These are phyloP conservation scores for Patellifolia procumbens DNA, from an alignment of 179 eudicot species.

Conservation along the genomic window DNA sequence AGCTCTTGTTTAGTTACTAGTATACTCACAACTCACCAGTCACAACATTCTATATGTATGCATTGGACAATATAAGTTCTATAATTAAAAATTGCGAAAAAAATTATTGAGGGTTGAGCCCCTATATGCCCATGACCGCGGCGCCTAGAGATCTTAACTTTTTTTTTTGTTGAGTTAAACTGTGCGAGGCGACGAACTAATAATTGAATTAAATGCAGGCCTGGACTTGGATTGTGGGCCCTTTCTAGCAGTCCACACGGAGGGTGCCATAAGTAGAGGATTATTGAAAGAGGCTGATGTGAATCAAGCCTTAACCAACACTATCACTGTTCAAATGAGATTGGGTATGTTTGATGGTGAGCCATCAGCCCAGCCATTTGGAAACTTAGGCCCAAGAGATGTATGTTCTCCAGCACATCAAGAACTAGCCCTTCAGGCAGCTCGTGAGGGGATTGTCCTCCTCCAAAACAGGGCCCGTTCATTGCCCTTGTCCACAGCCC, in stretches of 20 bases:
- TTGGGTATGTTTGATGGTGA: slow-evolving; percentile 93
- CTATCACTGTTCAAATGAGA: slow-evolving; percentile 79
- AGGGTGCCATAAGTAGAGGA: slow-evolving; percentile 53
- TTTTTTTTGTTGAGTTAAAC: no score
- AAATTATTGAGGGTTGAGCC: no score
- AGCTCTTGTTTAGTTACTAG: no score
- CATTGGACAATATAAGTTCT: no score
- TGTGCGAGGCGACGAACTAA: background rate
- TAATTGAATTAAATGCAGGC: slow-evolving; percentile 39
- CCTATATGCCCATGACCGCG: no score
- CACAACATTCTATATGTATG: no score
- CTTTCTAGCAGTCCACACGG: slow-evolving; percentile 64
- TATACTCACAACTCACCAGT: no score
- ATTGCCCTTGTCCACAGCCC: slow-evolving; percentile 57
- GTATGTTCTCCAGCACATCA: slow-evolving; percentile 76
- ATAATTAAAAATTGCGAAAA: no score
- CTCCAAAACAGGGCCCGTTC: slow-evolving; percentile 54
- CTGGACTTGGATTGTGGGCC: slow-evolving; percentile 98
- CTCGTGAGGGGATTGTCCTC: slow-evolving; percentile 84
- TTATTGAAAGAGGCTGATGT: slow-evolving; percentile 62
- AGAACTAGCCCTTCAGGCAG: slow-evolving; percentile 89
- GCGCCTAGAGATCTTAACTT: no score
- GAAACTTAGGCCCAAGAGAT: slow-evolving; percentile 63
- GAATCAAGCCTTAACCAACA: slow-evolving; percentile 62
- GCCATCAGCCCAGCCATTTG: slow-evolving; percentile 65